Percentiles rank a stretch among this genome's conserved stretches.
Evolutionary conservation across 257 asterid species (phyloP).

Genomic region (Scutellaria minor): DNA sequence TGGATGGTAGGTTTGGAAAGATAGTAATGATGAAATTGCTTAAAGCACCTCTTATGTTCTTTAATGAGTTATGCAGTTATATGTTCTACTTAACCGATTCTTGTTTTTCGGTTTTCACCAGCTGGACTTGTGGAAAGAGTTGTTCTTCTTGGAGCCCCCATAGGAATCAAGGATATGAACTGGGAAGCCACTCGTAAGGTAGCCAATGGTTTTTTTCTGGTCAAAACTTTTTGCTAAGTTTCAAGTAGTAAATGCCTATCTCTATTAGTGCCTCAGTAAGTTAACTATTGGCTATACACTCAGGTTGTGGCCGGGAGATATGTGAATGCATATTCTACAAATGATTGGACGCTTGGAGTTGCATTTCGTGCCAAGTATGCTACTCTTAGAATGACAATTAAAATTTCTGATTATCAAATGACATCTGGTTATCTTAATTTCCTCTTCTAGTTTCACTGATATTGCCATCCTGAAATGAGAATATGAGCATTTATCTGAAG

Average conservation of each 20-base stretch:
- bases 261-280: constrained; percentile 26
- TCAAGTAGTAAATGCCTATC: constrained; percentile 10
- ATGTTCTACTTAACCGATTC: constrained; percentile 25
- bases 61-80: not conserved
- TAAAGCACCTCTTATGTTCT: not conserved
- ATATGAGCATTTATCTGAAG: constrained; percentile 13
- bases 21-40: not conserved
- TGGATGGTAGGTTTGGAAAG: constrained; percentile 5
- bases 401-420: constrained; percentile 1
- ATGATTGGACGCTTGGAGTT: constrained; percentile 96
- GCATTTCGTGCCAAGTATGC: constrained; percentile 92
- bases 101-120: constrained; percentile 35
- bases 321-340: constrained; percentile 79
- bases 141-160: constrained; percentile 96
- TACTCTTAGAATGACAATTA: constrained; percentile 10
- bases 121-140: constrained; percentile 92
- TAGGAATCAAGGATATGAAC: constrained; percentile 77
- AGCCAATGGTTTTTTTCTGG: constrained; percentile 5
- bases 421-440: constrained; percentile 7
- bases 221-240: not conserved
- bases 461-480: not conserved
- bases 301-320: constrained; percentile 97
- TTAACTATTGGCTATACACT: constrained; percentile 28
- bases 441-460: not conserved
- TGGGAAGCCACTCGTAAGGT: constrained; percentile 97